phyloP scores from a whole-genome alignment of 1,139 yeast genomes.

The Kodamaea derodonti region DNA sequence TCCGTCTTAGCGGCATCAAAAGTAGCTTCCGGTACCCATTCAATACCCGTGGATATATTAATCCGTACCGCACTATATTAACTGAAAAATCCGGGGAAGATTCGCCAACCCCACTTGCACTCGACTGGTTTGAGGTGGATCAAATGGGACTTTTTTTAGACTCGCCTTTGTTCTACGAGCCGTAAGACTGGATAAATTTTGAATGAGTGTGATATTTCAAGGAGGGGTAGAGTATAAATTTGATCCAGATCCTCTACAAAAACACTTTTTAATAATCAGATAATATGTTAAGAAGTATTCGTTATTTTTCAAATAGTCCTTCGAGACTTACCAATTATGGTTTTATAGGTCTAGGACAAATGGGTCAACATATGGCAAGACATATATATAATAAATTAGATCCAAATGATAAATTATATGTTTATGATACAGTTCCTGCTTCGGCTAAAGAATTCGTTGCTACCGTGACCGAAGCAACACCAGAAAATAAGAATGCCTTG shows the following conservation, averaged over 20 bases:
- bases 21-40: too few relatives aligned
- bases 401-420: slow-evolving; percentile 38
- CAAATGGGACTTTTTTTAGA: too few relatives aligned
- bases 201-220: slow-evolving; percentile 2
- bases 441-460: slow-evolving; percentile 27
- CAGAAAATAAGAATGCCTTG: slow-evolving; percentile 20
- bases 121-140: too few relatives aligned
- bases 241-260: not conserved
- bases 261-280: too few relatives aligned
- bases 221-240: not conserved
- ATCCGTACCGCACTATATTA: not conserved
- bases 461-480: slow-evolving; percentile 21
- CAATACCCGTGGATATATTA: not conserved
- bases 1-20: too few relatives aligned
- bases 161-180: too few relatives aligned
- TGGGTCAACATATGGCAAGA: slow-evolving; percentile 61
- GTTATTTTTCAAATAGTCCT: slow-evolving; percentile 20
- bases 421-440: slow-evolving; percentile 39
- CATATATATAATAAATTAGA: slow-evolving; percentile 45
- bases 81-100: not conserved
- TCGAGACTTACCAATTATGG: slow-evolving; percentile 35
- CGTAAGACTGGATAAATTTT: too few relatives aligned
- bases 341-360: slow-evolving; percentile 56
- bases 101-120: not conserved
- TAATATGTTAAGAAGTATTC: slow-evolving; percentile 14